phyloP scores from a whole-genome alignment of 129 eudicot genomes.

The Logfia minima region DNA sequence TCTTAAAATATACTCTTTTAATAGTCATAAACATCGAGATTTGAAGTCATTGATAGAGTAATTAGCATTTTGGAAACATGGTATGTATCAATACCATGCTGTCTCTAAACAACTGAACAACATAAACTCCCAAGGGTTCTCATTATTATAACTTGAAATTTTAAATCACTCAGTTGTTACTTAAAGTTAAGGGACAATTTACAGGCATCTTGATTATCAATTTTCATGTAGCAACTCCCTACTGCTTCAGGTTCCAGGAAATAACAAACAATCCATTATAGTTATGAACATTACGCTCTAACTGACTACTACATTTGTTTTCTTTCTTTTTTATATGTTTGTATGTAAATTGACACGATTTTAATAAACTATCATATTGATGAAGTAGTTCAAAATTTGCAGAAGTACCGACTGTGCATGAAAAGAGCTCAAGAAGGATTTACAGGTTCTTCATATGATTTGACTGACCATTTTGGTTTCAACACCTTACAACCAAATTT shows the following conservation, averaged over 20 bases:
- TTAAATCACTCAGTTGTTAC: neutral
- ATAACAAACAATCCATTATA: neutral
- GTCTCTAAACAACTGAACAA: slow-evolving; percentile 4
- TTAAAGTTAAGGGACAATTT: neutral
- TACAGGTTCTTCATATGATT: slow-evolving; percentile 24
- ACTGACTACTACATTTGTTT: neutral
- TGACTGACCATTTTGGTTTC: slow-evolving; percentile 21
- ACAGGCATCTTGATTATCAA: neutral
- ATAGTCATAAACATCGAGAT: slow-evolving; percentile 33
- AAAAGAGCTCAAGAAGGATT: slow-evolving; percentile 43
- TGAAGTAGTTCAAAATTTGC: slow-evolving; percentile 23
- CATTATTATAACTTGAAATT: neutral
- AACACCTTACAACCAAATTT: slow-evolving; percentile 16
- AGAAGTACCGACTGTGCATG: slow-evolving; percentile 49
- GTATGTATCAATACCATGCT: neutral
- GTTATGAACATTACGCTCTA: neutral
- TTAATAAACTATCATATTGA: neutral
- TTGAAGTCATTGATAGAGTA: slow-evolving; percentile 30
- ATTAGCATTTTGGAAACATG: slow-evolving; percentile 20
- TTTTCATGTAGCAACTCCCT: neutral
- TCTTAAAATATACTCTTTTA: slow-evolving; percentile 32
- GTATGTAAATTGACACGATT: neutral
- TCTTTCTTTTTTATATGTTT: neutral
- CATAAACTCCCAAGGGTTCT: slow-evolving; percentile 3
- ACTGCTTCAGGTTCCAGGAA: neutral